These are phyloP conservation scores for Hyphopichia wangnamkhiaoensis DNA, from an alignment of 1,139 yeast species.

Conservation along the genomic window DNA sequence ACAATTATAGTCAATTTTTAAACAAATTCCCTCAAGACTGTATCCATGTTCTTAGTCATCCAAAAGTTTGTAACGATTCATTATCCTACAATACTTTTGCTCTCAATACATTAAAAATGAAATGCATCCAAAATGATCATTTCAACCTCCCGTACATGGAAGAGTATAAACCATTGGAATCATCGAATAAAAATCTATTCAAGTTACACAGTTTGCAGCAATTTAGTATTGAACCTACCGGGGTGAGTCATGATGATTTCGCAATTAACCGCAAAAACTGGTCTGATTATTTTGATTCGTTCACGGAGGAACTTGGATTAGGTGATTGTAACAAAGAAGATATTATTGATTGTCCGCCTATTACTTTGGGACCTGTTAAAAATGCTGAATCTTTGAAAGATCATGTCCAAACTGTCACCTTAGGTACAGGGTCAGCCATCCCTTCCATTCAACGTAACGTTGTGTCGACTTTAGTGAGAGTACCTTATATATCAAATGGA, in stretches of 20 bases:
- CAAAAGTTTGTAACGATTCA: constrained; percentile 59
- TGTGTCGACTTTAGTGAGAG: constrained; percentile 68
- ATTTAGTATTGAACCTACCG: constrained; percentile 26
- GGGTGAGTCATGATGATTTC: constrained; percentile 22
- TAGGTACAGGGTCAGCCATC: constrained; percentile 94
- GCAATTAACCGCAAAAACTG: constrained; percentile 30
- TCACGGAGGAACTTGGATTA: constrained; percentile 32
- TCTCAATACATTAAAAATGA: constrained; percentile 54
- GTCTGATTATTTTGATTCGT: constrained; percentile 44
- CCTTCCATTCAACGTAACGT: constrained; percentile 89
- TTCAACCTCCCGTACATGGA: constrained; percentile 52
- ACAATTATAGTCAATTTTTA: constrained; percentile 48
- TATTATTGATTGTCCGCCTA: constrained; percentile 19
- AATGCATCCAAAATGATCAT: constrained; percentile 50
- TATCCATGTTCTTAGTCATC: constrained; percentile 71
- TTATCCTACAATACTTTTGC: constrained; percentile 61
- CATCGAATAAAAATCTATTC: constrained; percentile 9
- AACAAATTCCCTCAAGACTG: constrained; percentile 50
- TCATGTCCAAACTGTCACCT: constrained; percentile 69
- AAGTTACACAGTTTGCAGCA: constrained; percentile 37
- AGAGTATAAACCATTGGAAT: constrained; percentile 19
- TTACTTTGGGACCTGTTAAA: constrained; percentile 18
- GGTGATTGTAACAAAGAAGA: constrained; percentile 14
- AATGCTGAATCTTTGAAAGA: constrained; percentile 32
- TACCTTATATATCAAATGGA: constrained; percentile 50